Evolutionary conservation across 768 basidiomycete genomes (phyloP).

Genomic region (Trametes sanguinea): DNA sequence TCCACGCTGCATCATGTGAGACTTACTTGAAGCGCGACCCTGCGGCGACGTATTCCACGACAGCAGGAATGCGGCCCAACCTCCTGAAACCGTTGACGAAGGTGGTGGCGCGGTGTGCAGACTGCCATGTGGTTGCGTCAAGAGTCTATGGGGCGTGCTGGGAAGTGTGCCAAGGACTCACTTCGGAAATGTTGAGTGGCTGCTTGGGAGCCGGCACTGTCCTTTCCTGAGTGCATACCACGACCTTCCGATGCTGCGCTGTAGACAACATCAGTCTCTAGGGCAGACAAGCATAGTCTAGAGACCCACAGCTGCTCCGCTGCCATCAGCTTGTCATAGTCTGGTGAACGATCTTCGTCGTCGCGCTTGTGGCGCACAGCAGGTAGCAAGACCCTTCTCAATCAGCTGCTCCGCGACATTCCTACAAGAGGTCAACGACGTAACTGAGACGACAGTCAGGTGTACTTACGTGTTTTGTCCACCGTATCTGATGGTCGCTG

Average conservation of each 20-base stretch:
- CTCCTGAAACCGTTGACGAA: slow-evolving; percentile 94
- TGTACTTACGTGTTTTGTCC: slow-evolving; percentile 69
- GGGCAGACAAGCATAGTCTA: too few relatives aligned
- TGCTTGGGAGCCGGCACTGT: slow-evolving; percentile 74
- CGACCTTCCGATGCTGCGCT: slow-evolving; percentile 78
- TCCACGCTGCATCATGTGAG: neutral
- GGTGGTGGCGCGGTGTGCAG: slow-evolving; percentile 66
- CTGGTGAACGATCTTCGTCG: slow-evolving; percentile 94
- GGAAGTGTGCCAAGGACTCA: slow-evolving; percentile 47
- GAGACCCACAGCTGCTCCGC: slow-evolving; percentile 84
- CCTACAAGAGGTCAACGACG: slow-evolving; percentile 41
- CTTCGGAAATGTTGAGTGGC: slow-evolving; percentile 92
- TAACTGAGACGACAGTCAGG: neutral
- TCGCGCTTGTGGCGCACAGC: slow-evolving; percentile 91
- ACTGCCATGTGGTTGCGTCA: slow-evolving; percentile 6
- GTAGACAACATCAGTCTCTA: neutral
- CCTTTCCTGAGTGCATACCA: slow-evolving; percentile 93
- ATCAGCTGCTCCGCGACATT: slow-evolving; percentile 93
- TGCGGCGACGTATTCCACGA: slow-evolving; percentile 92
- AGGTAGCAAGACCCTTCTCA: slow-evolving; percentile 88
- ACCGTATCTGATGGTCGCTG: slow-evolving; percentile 85
- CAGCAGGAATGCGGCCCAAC: slow-evolving; percentile 74
- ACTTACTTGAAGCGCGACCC: slow-evolving; percentile 93
- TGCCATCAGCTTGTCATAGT: slow-evolving; percentile 93
- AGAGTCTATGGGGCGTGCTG: neutral